Percentiles rank a stretch among this genome's conserved stretches.
Conservation (phyloP, 495 filamentous ascomycete species). For the Neurospora intermedia region DNA sequence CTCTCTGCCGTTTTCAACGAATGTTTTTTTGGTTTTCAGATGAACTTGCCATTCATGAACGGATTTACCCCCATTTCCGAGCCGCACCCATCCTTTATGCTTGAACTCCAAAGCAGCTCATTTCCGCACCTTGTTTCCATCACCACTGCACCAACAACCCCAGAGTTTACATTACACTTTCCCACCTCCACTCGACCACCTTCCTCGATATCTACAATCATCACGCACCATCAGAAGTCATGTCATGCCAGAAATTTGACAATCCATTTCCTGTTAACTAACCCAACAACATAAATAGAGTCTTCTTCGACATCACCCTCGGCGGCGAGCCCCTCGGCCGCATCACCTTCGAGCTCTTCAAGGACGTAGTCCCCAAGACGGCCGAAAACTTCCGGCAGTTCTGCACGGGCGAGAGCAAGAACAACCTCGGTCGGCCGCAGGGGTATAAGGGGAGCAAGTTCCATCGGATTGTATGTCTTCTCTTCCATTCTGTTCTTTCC, state of each 20-base stretch:
- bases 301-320: constrained; percentile 90
- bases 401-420: constrained; percentile 90
- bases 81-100: not conserved
- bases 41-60: not conserved
- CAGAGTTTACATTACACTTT: not conserved
- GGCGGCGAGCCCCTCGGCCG: constrained; percentile 86
- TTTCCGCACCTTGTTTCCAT: not conserved
- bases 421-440: constrained; percentile 64
- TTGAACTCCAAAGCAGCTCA: not conserved
- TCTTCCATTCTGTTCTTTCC: not conserved
- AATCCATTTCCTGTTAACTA: no score
- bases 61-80: not conserved
- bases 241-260: not conserved
- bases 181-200: not conserved
- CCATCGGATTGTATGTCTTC: constrained; percentile 71
- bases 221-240: not conserved
- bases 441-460: constrained; percentile 94
- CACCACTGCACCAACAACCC: not conserved
- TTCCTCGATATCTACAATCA: not conserved
- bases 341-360: constrained; percentile 90
- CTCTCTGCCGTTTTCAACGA: not conserved
- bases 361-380: constrained; percentile 70
- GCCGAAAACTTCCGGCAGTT: constrained; percentile 97
- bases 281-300: constrained; percentile 26
- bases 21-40: not conserved